Evolutionary conservation across 352 stramenopile genomes (phyloP).

Genomic region (Globisporangium cylindrosporum): DNA sequence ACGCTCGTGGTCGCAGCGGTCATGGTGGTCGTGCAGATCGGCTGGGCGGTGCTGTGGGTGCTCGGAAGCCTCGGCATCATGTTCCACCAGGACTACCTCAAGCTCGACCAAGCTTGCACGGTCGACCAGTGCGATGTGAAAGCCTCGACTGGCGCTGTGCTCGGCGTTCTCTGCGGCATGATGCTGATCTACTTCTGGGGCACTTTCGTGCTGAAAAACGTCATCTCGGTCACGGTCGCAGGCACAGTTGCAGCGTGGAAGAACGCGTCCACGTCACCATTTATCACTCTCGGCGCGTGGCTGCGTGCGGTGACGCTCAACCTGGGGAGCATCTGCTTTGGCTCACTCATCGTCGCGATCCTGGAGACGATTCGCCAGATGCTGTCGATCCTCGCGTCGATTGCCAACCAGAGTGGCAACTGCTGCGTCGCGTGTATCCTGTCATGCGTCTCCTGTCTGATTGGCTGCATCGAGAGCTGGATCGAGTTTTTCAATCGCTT

Average conservation of each 20-base stretch:
- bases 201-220: conserved; percentile 81
- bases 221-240: conserved; percentile 87
- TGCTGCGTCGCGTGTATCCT: conserved; percentile 72
- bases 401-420: conserved; percentile 62
- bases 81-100: conserved; percentile 69
- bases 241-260: conserved; percentile 91
- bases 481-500: conserved; percentile 91
- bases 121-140: conserved; percentile 45
- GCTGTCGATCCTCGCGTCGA: conserved; percentile 60
- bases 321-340: conserved; percentile 92
- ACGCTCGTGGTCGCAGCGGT: conserved; percentile 78
- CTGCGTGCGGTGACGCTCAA: conserved; percentile 83
- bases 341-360: conserved; percentile 89
- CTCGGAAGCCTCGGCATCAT: conserved; percentile 82
- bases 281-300: conserved; percentile 76
- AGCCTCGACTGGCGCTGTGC: conserved; percentile 38
- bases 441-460: conserved; percentile 67
- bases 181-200: conserved; percentile 94
- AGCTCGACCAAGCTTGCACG: conserved; percentile 48
- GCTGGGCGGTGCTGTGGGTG: conserved; percentile 86
- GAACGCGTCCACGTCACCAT: conserved; percentile 63
- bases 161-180: conserved; percentile 85
- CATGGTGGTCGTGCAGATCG: conserved; percentile 84
- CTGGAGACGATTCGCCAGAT: conserved; percentile 78
- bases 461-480: conserved; percentile 77